Evolutionary conservation across 768 basidiomycete genomes (phyloP), one percentile per base, ranked within the genome.

Genomic region (Boletales sp.): DNA sequence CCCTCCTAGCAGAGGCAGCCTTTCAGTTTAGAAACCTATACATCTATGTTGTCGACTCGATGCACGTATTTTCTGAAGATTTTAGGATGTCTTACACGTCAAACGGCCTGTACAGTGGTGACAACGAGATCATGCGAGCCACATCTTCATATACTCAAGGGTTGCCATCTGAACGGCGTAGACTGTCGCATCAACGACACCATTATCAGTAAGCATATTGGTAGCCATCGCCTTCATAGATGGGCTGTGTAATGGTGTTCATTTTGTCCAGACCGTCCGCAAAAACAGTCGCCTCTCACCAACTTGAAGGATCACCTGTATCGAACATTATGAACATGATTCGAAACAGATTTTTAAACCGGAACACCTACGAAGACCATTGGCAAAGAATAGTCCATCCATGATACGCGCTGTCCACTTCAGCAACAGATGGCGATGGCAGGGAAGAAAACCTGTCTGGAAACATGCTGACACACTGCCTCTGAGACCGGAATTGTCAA

Each of bases 281-380:
- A 4, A 85, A 87, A 7, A 86, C 72, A 0, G 86, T 87, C 7
- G 81, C 78, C 45, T 83, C 81, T 43, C 79, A 75, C 86, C 85
- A 88, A n/a, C n/a, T n/a, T n/a, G n/a, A 88, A 15, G 86, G 85
- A 56, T 88, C 86, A 40, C 83, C 85, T 87, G 34, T 37, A 24
- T 11, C 15, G 34, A 27, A 27, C 24, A 27, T 27, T 27, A 6
- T 47, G 15, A 56, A 45, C 7, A 7, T 5, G 10, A 3, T 5
- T 27, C 30, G 12, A 14, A 27, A 15, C n/a, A n/a, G n/a, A n/a
- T n/a, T n/a, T n/a, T n/a, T 3, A 21, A 8, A n/a, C 5, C 24
- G 29, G 7, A 30, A 32, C 3, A 47, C 83, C 55, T 56, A 86
- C 85, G 81, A 43, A 73, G 70, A 38, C 84, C 85, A 42, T 83